Conservation (phyloP, 768 basidiomycete species). For the Panellus pusillus region DNA sequence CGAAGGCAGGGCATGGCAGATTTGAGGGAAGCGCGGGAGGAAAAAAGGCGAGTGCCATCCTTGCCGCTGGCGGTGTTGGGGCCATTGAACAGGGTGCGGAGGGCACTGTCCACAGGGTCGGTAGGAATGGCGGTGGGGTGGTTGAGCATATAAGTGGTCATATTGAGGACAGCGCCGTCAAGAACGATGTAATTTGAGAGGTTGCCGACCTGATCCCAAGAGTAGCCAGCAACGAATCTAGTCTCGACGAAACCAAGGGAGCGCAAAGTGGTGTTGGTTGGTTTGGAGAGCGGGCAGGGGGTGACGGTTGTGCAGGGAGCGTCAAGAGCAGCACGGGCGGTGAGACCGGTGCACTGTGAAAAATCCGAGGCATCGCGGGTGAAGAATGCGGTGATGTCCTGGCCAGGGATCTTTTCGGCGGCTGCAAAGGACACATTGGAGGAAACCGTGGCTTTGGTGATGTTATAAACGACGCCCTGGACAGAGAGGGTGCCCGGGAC, state of each 20-base stretch:
- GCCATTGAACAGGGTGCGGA: conserved; percentile 68
- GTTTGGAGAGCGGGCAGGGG: conserved; percentile 66
- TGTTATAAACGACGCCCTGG: conserved; percentile 75
- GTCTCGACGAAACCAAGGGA: conserved; percentile 69
- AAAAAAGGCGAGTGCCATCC: conserved; percentile 89
- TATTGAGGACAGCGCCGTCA: conserved; percentile 92
- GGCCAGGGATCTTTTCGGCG: conserved; percentile 62
- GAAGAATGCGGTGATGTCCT: conserved; percentile 91
- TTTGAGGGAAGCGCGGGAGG: conserved; percentile 62
- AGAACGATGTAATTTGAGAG: conserved; percentile 79
- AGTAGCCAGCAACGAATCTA: conserved; percentile 74
- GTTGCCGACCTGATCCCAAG: conserved; percentile 84
- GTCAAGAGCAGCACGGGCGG: conserved; percentile 71
- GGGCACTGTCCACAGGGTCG: conserved; percentile 80
- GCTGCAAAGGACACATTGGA: conserved; percentile 55
- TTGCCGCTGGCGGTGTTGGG: conserved; percentile 61
- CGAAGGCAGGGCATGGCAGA: conserved; percentile 77
- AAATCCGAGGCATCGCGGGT: conserved; percentile 67
- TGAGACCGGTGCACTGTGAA: conserved; percentile 59
- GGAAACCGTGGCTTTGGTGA: conserved; percentile 53
- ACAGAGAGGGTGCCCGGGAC: conserved; percentile 68
- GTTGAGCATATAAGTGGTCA: conserved; percentile 78
- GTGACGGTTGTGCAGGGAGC: conserved; percentile 62
- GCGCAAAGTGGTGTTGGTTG: conserved; percentile 58
- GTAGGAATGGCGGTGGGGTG: conserved; percentile 66